Percentiles rank a stretch among this genome's conserved stretches.
phyloP scores from a whole-genome alignment of 148 eudicot genomes.

The Nepenthes gracilis region DNA sequence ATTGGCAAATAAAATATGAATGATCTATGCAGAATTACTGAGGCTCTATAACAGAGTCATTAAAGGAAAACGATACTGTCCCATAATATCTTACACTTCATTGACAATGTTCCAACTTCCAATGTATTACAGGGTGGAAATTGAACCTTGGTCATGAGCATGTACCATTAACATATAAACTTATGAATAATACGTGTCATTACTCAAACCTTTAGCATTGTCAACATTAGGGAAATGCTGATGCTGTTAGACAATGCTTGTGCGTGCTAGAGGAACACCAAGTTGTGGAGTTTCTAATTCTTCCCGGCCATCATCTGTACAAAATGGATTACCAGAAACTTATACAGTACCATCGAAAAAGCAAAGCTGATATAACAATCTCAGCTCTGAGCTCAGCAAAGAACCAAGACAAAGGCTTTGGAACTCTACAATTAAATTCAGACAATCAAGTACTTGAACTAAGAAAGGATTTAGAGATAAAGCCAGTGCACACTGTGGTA shows the following conservation, averaged over 20 bases:
- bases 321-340: slow-evolving; percentile 71
- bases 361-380: slow-evolving; percentile 54
- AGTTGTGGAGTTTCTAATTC: slow-evolving; percentile 48
- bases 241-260: slow-evolving; percentile 67
- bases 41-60: not conserved
- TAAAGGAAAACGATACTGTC: not conserved
- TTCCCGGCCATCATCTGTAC: slow-evolving; percentile 79
- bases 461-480: slow-evolving; percentile 10
- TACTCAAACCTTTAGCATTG: not conserved
- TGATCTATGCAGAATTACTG: not conserved
- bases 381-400: slow-evolving; percentile 27
- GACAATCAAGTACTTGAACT: slow-evolving; percentile 30
- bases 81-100: too few relatives aligned
- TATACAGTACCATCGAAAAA: slow-evolving; percentile 41
- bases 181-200: not conserved
- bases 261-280: slow-evolving; percentile 52
- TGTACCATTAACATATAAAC: too few relatives aligned
- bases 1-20: not conserved
- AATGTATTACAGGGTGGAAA: too few relatives aligned
- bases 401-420: slow-evolving; percentile 29
- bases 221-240: slow-evolving; percentile 60
- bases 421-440: slow-evolving; percentile 33
- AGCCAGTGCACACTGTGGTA: slow-evolving; percentile 10
- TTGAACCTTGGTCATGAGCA: too few relatives aligned
- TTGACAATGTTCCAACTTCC: not conserved